Conservation (phyloP, 1,139 yeast species). For the Eremothecium gossypii region DNA sequence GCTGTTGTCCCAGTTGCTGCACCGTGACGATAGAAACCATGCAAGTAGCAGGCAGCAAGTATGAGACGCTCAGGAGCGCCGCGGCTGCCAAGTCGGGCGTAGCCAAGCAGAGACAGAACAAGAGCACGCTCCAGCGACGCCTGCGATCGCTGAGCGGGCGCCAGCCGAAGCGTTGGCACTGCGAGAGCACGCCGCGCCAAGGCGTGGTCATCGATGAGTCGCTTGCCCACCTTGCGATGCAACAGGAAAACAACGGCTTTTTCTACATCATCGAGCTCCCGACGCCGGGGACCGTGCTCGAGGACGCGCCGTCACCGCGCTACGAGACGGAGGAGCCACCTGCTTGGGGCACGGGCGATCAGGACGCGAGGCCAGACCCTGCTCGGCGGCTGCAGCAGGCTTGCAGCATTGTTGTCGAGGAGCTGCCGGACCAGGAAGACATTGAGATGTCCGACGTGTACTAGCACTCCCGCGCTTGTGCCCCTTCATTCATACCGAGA, state of each 20-base stretch:
- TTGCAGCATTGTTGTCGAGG: not conserved
- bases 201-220: slow-evolving; percentile 8
- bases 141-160: not conserved
- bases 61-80: not conserved
- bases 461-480: not conserved
- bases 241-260: slow-evolving; percentile 3
- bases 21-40: not conserved
- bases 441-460: not conserved
- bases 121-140: no score
- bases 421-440: not conserved
- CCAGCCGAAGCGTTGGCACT: not conserved
- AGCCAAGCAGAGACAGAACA: no score
- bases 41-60: not conserved
- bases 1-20: no score
- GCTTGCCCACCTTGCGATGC: slow-evolving; percentile 5
- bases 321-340: slow-evolving; percentile 1
- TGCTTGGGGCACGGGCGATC: not conserved
- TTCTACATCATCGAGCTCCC: slow-evolving; percentile 4
- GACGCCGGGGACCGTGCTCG: not conserved
- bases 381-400: not conserved
- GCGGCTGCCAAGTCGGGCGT: not conserved
- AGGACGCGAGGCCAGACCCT: no score
- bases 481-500: no score
- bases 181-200: slow-evolving; percentile 7
- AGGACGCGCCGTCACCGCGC: not conserved